Base-by-base conservation (phyloP, 768 basidiomycete species). In the Multifurca ochricompacta region DNA sequence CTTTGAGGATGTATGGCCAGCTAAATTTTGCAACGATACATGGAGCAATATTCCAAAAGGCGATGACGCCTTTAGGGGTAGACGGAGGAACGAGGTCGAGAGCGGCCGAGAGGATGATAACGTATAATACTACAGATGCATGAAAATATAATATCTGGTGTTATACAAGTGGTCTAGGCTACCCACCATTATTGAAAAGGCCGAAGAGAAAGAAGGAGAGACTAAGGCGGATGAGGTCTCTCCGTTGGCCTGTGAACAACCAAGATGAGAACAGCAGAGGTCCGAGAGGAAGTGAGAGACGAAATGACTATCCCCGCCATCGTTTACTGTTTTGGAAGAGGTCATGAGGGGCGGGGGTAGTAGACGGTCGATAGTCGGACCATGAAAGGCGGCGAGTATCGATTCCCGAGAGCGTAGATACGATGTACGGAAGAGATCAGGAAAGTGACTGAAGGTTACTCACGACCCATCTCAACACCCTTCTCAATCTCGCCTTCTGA, bases 101-200 rank as follows among this genome's bases (percentile, higher is more conserved):
- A 1, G 96, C 96, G 6, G 95, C 95, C 1, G 91, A 95, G 18
- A 99, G 80, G 58, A 98, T 96, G 57, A 98, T 87, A 34, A 99
- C 95, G 70, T 98, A 96, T 53, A 95, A 75, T 4, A 96, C 92
- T 92, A 40, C 25, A 34, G 25, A 37, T 47, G 4, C 43, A 54
- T 8, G 59, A 40, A 41, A 23, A 47, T 49, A 18, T 40, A 23
- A 47, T 49, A 18, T 40, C 49, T 32, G 10, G 36, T 13, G 21
- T 21, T 23, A 51, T 28, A 50, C 23, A 16, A n/a, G 25, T 11
- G 25, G 28, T 42, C 6, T 44, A 21, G 23, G 9, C 6, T 19
- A 13, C 69, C 27, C 51, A 87, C 91, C 91, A 64, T 96, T 95
- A 66, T 96, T 96, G 53, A 94, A 85, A 21, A 94, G 77, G 5